These are phyloP conservation scores for Salvia rosmarinus DNA, from an alignment of 257 asterid species.

Conservation along the genomic window DNA sequence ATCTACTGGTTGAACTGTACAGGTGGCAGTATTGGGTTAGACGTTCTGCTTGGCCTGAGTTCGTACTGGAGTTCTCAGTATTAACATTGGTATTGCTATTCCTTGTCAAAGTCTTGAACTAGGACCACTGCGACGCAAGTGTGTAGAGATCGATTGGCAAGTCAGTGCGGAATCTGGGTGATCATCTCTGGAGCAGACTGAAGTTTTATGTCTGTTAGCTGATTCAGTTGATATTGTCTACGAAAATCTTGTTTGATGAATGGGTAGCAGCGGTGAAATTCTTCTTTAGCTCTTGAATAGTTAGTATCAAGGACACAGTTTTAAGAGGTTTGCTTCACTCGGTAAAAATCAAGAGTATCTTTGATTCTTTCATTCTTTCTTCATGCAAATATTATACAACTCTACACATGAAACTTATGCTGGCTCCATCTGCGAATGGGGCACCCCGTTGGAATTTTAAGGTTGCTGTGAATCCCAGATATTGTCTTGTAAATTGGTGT, in stretches of 20 bases:
- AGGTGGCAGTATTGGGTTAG: constrained; percentile 75
- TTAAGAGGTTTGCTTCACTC: not conserved
- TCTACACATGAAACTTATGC: not conserved
- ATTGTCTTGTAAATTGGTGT: too few relatives aligned
- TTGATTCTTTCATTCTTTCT: constrained; percentile 1
- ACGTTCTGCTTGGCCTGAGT: constrained; percentile 46
- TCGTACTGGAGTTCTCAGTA: constrained; percentile 59
- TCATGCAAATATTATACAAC: not conserved
- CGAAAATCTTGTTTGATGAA: too few relatives aligned
- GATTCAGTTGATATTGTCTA: too few relatives aligned
- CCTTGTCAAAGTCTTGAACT: constrained; percentile 51
- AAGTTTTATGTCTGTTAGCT: too few relatives aligned
- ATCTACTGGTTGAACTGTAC: constrained; percentile 97
- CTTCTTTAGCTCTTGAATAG: not conserved
- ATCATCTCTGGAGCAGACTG: too few relatives aligned
- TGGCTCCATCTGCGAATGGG: not conserved
- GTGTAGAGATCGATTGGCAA: constrained; percentile 12
- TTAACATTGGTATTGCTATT: constrained; percentile 55
- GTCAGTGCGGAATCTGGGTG: not conserved
- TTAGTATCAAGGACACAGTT: not conserved
- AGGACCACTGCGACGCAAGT: constrained; percentile 24
- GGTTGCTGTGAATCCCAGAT: too few relatives aligned
- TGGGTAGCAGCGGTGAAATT: too few relatives aligned
- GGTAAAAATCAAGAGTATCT: constrained; percentile 13
- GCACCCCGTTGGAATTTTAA: too few relatives aligned